Percentiles rank a stretch among this genome's conserved stretches.
Conservation (phyloP, 768 basidiomycete species). For the Lentinus brumalis region DNA sequence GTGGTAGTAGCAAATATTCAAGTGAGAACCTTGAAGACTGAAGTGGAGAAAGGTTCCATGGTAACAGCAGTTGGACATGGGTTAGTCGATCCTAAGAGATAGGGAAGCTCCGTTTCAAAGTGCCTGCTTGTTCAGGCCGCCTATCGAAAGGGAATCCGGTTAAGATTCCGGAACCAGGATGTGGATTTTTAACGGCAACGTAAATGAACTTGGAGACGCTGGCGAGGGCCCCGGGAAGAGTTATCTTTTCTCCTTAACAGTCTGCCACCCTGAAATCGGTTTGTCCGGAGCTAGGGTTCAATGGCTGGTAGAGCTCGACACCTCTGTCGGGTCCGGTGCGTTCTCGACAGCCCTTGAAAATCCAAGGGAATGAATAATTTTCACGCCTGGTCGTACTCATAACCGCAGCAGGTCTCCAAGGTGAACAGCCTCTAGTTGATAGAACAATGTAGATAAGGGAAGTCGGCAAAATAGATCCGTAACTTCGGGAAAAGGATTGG, state of each 20-base stretch:
- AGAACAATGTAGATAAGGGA: no score
- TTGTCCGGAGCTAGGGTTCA: conserved; percentile 75
- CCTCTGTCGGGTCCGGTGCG: conserved; percentile 72
- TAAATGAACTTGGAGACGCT: conserved; percentile 62
- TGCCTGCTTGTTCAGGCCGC: conserved; percentile 59
- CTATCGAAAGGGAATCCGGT: conserved; percentile 80
- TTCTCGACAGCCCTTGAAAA: conserved; percentile 81
- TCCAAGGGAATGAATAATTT: conserved; percentile 73
- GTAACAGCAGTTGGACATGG: conserved; percentile 86
- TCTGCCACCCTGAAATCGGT: conserved; percentile 72
- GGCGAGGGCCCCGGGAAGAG: conserved; percentile 76
- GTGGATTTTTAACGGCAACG: conserved; percentile 70
- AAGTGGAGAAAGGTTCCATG: no score
- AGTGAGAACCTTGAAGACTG: no score
- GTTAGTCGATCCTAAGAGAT: conserved; percentile 84
- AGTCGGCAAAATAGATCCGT: no score
- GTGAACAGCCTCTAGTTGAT: no score
- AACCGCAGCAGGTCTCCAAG: no score
- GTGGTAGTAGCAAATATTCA: no score
- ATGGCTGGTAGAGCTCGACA: conserved; percentile 73
- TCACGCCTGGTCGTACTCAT: conserved; percentile 71
- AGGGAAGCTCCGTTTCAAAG: conserved; percentile 76
- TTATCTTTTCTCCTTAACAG: conserved; percentile 80
- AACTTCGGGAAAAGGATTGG: no score
- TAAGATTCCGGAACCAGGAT: conserved; percentile 79